Base-by-base conservation (phyloP, 2,329 filamentous ascomycete genomes). In the Penicillium sp. region DNA sequence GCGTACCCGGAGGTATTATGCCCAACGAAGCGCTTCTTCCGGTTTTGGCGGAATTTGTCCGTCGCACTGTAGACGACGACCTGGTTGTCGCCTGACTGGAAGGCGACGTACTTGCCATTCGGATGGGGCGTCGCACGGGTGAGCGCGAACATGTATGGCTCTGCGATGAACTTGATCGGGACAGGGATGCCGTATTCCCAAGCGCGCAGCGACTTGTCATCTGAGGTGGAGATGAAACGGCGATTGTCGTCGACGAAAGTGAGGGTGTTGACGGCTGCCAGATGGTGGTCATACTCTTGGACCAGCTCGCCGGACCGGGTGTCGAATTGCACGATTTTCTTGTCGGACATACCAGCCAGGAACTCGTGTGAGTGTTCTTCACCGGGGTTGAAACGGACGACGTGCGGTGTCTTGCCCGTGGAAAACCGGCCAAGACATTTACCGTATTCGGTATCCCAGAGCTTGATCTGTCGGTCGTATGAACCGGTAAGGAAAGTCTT, bases 171-270 rank as follows among this genome's bases (percentile, higher is more conserved):
- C 68, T 96, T 97, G 77, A 98, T 97, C 0, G 93, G 93, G 0
- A 98, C 93, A 1, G 93, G 93, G 60, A 98, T 97, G 61, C 90
- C 88, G 74, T 95, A 97, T 72, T 98, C 94, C 94, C 94, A 98
- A 1, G 91, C 91, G 53, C 93, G 85, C 22, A 98, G 79, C 7
- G 86, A 91, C 69, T 96, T 95, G 75, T 98, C 93, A 74, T 98
- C 93, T 0, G 88, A 95, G 1, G 94, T 98, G 24, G 91, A 95
- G 75, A 98, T 93, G 77, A 98, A 98, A 35, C 94, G 86, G 32
- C 91, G 83, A 69, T 90, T 88, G 52, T 94, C 84, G 67, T 98
- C 93, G 58, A 94, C 88, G 69, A 97, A 98, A 4, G 88, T 93
- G 58, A 98, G 88, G 9, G 93, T 97, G 73, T 98, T 98, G 75